phyloP scores from a whole-genome alignment of 2,329 filamentous ascomycete species.

The Ceratocystis albifundus region DNA sequence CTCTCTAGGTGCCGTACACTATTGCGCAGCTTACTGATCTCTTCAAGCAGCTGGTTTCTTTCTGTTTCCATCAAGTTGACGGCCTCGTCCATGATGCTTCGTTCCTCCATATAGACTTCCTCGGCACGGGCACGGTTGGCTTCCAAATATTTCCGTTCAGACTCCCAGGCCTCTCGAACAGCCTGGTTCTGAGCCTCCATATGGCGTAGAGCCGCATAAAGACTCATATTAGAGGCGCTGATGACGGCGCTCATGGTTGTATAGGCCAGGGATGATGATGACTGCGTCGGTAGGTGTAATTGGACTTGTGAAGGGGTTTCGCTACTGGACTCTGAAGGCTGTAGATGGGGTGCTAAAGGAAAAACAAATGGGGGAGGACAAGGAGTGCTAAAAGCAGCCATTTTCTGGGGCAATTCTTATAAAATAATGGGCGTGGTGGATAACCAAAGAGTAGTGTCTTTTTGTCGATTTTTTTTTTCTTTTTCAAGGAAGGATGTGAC shows the following conservation, averaged over 20 bases:
- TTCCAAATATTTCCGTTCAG: slow-evolving; percentile 43
- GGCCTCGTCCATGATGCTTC: slow-evolving; percentile 43
- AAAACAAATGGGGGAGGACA: slow-evolving; percentile 8
- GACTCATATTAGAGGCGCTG: slow-evolving; percentile 15
- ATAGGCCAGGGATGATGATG: slow-evolving; percentile 5
- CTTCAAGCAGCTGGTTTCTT: slow-evolving; percentile 33
- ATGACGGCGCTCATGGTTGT: slow-evolving; percentile 12
- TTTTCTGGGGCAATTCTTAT: neutral
- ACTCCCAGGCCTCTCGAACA: slow-evolving; percentile 42
- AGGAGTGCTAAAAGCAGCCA: slow-evolving; percentile 11
- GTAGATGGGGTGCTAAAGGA: slow-evolving; percentile 6
- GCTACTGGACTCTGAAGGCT: neutral
- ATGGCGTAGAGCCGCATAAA: slow-evolving; percentile 29
- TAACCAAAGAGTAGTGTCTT: neutral
- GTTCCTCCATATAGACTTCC: slow-evolving; percentile 45
- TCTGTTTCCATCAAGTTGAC: slow-evolving; percentile 38
- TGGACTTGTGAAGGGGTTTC: slow-evolving; percentile 6
- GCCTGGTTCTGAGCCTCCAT: slow-evolving; percentile 35
- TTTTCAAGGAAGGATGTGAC: slow-evolving; percentile 4
- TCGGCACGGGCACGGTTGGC: slow-evolving; percentile 43
- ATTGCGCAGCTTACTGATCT: slow-evolving; percentile 35
- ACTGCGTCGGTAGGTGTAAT: neutral
- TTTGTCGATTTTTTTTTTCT: neutral
- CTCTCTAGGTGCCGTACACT: slow-evolving; percentile 31
- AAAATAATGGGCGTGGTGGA: neutral